These are phyloP conservation scores for Chamaecyparis obtusa DNA, from an alignment of 75 land plant genomes.

Conservation along the genomic window DNA sequence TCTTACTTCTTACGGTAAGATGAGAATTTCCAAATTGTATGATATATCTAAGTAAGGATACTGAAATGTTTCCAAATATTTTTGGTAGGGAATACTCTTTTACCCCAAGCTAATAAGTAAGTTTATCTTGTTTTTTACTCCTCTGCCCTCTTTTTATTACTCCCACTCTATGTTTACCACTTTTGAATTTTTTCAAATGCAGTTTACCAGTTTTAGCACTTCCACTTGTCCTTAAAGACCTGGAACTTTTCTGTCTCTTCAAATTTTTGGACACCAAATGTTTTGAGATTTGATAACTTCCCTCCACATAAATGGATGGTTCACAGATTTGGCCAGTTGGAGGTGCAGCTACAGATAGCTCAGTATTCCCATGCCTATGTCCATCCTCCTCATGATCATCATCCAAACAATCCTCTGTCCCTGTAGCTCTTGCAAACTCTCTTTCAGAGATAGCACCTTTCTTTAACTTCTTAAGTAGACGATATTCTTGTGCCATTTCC, in stretches of 20 bases:
- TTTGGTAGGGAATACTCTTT: not conserved
- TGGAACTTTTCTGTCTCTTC: slow-evolving; percentile 2
- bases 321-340: not conserved
- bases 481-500: slow-evolving; percentile 81
- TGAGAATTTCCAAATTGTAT: not conserved
- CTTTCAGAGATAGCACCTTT: slow-evolving; percentile 74
- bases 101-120: not conserved
- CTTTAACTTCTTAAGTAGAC: slow-evolving; percentile 85
- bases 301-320: not conserved
- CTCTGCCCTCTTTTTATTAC: not conserved
- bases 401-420: slow-evolving; percentile 28
- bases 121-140: not conserved
- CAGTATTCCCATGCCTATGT: not conserved
- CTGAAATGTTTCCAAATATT: not conserved
- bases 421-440: slow-evolving; percentile 65
- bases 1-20: not conserved
- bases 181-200: not conserved
- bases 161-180: not conserved
- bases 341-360: not conserved
- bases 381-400: slow-evolving; percentile 11
- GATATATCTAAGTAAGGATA: not conserved
- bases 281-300: not conserved
- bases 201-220: slow-evolving; percentile 4
- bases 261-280: not conserved
- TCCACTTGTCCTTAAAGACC: not conserved